A percentile compares a stretch with the other conserved stretches of the same genome.
phyloP scores from a whole-genome alignment of 345 rosid species.

The Leavenworthia alabamica region DNA sequence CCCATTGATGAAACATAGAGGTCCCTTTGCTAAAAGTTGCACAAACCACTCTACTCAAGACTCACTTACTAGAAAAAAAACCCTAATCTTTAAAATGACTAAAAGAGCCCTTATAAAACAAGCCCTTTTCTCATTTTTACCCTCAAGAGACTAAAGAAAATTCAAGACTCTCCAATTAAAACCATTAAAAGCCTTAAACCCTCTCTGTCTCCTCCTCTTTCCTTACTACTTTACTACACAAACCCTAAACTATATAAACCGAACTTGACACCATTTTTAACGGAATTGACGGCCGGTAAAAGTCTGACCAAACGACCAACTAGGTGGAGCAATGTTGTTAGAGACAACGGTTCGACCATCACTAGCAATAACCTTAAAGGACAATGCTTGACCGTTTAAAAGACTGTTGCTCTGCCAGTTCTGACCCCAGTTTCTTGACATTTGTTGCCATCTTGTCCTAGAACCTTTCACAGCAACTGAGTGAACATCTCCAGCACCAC shows the following conservation, averaged over 20 bases:
- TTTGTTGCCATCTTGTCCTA: slow-evolving; percentile 42
- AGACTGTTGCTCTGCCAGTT: slow-evolving; percentile 53
- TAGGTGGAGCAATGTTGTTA: slow-evolving; percentile 35
- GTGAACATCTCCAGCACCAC: slow-evolving; percentile 48
- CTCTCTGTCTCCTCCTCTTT: not conserved
- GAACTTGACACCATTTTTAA: not conserved
- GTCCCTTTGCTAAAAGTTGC: slow-evolving; percentile 15
- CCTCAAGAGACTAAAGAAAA: not conserved
- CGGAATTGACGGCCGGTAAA: slow-evolving; percentile 40
- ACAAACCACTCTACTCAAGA: slow-evolving; percentile 17
- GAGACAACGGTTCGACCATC: slow-evolving; percentile 40
- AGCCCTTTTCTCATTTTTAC: slow-evolving; percentile 18
- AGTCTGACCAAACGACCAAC: slow-evolving; percentile 56
- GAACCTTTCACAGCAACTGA: slow-evolving; percentile 48
- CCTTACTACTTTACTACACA: slow-evolving; percentile 6
- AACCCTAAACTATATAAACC: slow-evolving; percentile 18
- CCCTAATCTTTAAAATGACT: slow-evolving; percentile 26
- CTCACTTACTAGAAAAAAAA: slow-evolving; percentile 10
- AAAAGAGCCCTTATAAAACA: slow-evolving; percentile 22
- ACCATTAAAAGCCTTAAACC: slow-evolving; percentile 23
- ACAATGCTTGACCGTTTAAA: slow-evolving; percentile 44
- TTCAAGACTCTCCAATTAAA: slow-evolving; percentile 20
- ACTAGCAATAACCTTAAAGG: slow-evolving; percentile 44
- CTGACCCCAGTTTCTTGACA: slow-evolving; percentile 64
- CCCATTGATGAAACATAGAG: slow-evolving; percentile 22